Evolutionary conservation across 2,329 filamentous ascomycete genomes (phyloP).

Genomic region (Diplodia corticola): DNA sequence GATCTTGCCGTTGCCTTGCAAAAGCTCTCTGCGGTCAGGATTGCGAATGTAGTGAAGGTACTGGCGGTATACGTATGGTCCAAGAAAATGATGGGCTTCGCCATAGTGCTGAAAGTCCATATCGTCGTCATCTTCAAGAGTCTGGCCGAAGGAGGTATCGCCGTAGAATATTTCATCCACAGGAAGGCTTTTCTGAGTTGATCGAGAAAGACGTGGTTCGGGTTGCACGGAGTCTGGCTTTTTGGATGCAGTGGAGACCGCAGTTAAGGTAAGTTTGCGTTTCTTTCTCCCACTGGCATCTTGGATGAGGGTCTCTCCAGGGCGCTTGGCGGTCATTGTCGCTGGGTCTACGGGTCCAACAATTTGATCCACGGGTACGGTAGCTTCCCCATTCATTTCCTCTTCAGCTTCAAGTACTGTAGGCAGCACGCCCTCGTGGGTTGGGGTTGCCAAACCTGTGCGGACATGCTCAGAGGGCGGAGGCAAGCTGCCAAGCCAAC

Average conservation of each 20-base stretch:
- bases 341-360: neutral
- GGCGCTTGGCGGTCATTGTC: neutral
- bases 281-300: constrained; percentile 36
- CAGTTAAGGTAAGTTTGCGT: constrained; percentile 32
- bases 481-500: constrained; percentile 23
- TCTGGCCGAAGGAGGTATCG: neutral
- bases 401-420: neutral
- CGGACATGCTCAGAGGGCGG: neutral
- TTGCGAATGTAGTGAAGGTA: constrained; percentile 31
- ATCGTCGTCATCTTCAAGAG: constrained; percentile 24
- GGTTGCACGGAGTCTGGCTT: neutral
- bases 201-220: neutral
- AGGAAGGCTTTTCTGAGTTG: constrained; percentile 22
- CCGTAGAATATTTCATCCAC: constrained; percentile 39
- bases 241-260: constrained; percentile 27
- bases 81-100: constrained; percentile 24
- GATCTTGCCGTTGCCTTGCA: constrained; percentile 26
- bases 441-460: neutral
- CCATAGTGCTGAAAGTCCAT: constrained; percentile 18
- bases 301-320: constrained; percentile 31
- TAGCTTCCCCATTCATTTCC: neutral
- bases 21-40: constrained; percentile 25
- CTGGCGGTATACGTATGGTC: constrained; percentile 32
- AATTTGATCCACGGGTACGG: neutral
- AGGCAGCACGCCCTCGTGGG: neutral